phyloP scores from a whole-genome alignment of 2,329 filamentous ascomycete species.

The Fusarium gaditjirri region DNA sequence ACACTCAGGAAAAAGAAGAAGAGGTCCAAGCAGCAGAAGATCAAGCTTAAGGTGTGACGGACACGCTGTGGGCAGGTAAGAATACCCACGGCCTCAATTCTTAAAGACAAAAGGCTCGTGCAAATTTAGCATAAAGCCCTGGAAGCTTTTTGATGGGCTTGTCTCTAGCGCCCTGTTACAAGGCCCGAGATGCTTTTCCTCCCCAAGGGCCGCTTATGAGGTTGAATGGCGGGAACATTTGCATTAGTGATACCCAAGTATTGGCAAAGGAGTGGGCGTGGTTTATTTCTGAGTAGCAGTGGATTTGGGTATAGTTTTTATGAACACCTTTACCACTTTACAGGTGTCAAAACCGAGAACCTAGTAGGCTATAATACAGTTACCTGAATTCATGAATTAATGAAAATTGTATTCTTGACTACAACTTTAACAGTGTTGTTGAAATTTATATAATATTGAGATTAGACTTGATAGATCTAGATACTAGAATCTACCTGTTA shows the following conservation, averaged over 20 bases:
- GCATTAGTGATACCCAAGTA: slow-evolving; percentile 40
- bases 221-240: slow-evolving; percentile 7
- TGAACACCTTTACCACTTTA: background rate
- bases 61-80: background rate
- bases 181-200: background rate
- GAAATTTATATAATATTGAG: background rate
- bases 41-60: slow-evolving; percentile 39
- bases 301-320: background rate
- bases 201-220: background rate
- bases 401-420: background rate
- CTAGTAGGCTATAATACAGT: background rate
- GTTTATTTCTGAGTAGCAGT: background rate
- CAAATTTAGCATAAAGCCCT: background rate
- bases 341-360: background rate
- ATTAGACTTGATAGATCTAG: background rate
- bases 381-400: background rate
- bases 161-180: background rate
- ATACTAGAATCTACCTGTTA: background rate
- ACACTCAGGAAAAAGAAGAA: slow-evolving; percentile 54
- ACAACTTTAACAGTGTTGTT: background rate
- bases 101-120: background rate
- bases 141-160: background rate
- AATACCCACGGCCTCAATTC: background rate
- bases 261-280: slow-evolving; percentile 14
- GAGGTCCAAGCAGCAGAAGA: slow-evolving; percentile 40